phyloP scores from a whole-genome alignment of 345 rosid species.

The Dipteronia sinensis region DNA sequence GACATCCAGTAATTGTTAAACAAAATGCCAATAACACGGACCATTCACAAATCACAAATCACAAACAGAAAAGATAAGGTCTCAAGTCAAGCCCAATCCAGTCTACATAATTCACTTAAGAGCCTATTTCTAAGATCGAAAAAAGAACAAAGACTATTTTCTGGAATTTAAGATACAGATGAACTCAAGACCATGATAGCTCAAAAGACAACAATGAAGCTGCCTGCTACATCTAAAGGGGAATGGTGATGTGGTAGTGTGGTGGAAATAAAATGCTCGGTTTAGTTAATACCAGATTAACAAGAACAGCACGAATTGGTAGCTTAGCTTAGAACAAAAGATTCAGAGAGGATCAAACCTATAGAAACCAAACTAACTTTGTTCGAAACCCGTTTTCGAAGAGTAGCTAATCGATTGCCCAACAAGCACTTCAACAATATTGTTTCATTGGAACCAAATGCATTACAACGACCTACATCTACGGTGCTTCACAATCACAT shows the following conservation, averaged over 20 bases:
- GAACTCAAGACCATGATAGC: not conserved
- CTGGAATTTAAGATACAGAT: not conserved
- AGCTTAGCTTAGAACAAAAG: not conserved
- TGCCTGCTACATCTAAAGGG: not conserved
- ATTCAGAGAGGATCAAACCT: not conserved
- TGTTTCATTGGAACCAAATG: not conserved
- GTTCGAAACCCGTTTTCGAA: not conserved
- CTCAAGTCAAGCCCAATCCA: constrained; percentile 9
- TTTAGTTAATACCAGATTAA: not conserved
- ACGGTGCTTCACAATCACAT: not conserved
- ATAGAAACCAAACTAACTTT: not conserved
- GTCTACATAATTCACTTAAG: not conserved
- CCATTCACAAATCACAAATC: not conserved
- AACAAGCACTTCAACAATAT: not conserved
- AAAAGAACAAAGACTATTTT: not conserved
- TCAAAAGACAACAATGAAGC: not conserved
- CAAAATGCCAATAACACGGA: not conserved
- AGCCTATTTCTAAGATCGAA: not conserved
- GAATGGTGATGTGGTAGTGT: not conserved
- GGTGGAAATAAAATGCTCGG: not conserved
- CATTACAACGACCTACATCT: not conserved
- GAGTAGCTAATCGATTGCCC: not conserved
- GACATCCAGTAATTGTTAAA: not conserved
- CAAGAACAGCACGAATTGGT: not conserved
- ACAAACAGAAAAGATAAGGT: not conserved